phyloP scores from a whole-genome alignment of 2,329 filamentous ascomycete species.

The Colletotrichum sidae region DNA sequence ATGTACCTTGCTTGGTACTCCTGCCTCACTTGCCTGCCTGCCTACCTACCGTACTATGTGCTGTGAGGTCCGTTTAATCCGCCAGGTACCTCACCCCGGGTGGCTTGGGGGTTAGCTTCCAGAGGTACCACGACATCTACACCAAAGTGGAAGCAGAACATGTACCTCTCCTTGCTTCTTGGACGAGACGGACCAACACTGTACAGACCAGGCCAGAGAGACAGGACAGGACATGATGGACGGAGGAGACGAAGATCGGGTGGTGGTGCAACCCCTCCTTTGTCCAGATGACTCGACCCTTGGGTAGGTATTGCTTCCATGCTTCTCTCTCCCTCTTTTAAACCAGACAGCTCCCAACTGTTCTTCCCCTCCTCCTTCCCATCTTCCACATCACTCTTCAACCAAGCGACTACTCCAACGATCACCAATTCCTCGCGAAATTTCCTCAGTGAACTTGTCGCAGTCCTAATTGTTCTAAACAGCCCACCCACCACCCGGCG shows the following conservation, averaged over 20 bases:
- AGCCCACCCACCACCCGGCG: constrained; percentile 14
- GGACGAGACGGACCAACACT: neutral
- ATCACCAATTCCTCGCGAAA: constrained; percentile 19
- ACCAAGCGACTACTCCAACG: constrained; percentile 36
- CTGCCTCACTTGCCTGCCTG: no score
- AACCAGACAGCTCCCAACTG: constrained; percentile 30
- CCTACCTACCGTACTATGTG: no score
- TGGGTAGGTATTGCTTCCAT: constrained; percentile 31
- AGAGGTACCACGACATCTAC: no score
- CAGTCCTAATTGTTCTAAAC: constrained; percentile 27
- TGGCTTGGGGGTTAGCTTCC: no score
- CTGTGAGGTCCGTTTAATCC: no score
- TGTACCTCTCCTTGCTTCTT: constrained; percentile 12
- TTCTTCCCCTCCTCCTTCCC: constrained; percentile 15
- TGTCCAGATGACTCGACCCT: constrained; percentile 36
- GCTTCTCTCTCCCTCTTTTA: constrained; percentile 38
- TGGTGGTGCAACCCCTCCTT: constrained; percentile 38
- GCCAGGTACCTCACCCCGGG: no score
- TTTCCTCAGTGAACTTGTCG: constrained; percentile 7
- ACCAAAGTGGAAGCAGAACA: neutral
- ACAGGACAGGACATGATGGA: no score
- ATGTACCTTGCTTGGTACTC: no score
- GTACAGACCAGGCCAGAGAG: no score
- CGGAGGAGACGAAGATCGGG: constrained; percentile 9
- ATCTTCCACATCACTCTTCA: constrained; percentile 22